Conservation (phyloP, 2,329 filamentous ascomycete species). For the Triangularia verruculosa region DNA sequence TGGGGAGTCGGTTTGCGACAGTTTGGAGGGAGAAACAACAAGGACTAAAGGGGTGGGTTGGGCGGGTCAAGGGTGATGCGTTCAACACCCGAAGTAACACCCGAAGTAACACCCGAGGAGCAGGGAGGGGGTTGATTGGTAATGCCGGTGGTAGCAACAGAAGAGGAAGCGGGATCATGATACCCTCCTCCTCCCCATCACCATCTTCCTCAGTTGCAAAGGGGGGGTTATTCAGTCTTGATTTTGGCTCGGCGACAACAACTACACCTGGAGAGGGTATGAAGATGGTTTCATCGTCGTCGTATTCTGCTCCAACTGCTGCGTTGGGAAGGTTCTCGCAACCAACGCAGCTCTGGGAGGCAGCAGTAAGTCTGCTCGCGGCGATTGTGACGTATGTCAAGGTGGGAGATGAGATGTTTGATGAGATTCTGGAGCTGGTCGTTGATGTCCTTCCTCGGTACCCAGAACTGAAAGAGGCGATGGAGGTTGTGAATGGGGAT, state of each 20-base stretch:
- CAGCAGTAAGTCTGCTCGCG: constrained; percentile 56
- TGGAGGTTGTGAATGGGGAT: constrained; percentile 67
- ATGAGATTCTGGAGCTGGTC: constrained; percentile 66
- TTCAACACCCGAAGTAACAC: no score
- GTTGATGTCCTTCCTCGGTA: constrained; percentile 46
- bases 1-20: constrained; percentile 69
- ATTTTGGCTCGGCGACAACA: constrained; percentile 1
- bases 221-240: neutral
- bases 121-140: neutral
- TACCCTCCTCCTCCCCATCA: constrained; percentile 12
- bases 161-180: constrained; percentile 16
- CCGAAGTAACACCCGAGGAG: no score
- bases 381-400: constrained; percentile 60
- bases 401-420: constrained; percentile 67
- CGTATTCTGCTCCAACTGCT: neutral
- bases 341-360: constrained; percentile 62
- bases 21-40: constrained; percentile 54
- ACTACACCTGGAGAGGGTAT: neutral
- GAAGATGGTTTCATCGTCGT: constrained; percentile 8
- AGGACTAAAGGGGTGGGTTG: constrained; percentile 50
- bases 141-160: neutral
- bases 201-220: neutral
- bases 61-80: constrained; percentile 42
- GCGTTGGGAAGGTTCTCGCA: constrained; percentile 60
- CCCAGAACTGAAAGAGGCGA: constrained; percentile 49